Percentiles rank a stretch among this genome's conserved stretches.
These are phyloP conservation scores for Ganoderma resinaceum DNA, from an alignment of 1,284 basidiomycete species.

Conservation along the genomic window DNA sequence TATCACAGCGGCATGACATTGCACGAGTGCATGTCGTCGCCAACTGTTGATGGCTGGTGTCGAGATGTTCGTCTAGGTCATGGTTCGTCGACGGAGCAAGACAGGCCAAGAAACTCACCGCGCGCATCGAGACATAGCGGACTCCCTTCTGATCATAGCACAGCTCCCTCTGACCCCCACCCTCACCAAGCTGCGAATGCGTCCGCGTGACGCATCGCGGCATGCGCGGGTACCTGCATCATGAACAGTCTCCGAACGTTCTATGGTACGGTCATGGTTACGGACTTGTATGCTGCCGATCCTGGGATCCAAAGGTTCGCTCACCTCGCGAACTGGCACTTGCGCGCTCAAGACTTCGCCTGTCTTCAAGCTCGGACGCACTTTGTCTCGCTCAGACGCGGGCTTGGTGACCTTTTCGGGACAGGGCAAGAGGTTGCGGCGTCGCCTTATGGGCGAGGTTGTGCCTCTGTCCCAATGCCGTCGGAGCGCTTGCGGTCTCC, in stretches of 20 bases:
- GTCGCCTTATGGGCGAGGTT: constrained; percentile 26
- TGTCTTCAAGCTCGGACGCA: constrained; percentile 60
- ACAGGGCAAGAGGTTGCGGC: constrained; percentile 2
- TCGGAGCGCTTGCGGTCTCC: constrained; percentile 62
- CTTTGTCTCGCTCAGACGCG: constrained; percentile 40
- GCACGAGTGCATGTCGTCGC: constrained; percentile 26
- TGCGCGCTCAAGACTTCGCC: constrained; percentile 55
- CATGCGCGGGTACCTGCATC: constrained; percentile 33
- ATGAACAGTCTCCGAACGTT: constrained; percentile 51
- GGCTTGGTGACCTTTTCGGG: constrained; percentile 44
- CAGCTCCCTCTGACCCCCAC: constrained; percentile 47
- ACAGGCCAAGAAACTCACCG: constrained; percentile 54
- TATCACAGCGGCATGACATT: constrained; percentile 35
- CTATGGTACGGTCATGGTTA: constrained; percentile 54
- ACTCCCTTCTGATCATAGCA: constrained; percentile 46
- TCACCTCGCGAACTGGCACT: constrained; percentile 45
- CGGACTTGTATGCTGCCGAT: constrained; percentile 46
- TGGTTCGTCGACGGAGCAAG: constrained; percentile 59
- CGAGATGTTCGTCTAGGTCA: constrained; percentile 44
- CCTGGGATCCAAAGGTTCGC: constrained; percentile 40
- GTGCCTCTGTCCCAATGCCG: constrained; percentile 45
- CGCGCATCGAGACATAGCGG: constrained; percentile 51
- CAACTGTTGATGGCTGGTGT: constrained; percentile 33
- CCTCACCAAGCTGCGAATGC: constrained; percentile 41
- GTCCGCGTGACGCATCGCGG: constrained; percentile 30